Evolutionary conservation across 2,329 filamentous ascomycete species (phyloP).

Genomic region (Byssochlamys sp.): DNA sequence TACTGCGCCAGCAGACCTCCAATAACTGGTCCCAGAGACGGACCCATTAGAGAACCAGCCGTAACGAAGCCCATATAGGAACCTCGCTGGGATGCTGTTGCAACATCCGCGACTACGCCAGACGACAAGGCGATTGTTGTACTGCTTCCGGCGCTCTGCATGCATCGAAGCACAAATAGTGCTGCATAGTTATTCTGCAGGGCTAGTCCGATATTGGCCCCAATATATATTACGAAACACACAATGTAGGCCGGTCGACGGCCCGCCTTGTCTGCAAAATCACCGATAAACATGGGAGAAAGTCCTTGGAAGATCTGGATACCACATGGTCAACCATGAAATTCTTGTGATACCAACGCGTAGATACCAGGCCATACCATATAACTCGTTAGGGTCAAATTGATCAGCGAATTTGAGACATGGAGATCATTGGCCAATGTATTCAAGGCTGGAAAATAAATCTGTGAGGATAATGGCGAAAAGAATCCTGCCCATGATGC

Average conservation of each 20-base stretch:
- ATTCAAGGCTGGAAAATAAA: conserved; percentile 35
- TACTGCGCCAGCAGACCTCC: conserved; percentile 27
- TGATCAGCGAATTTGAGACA: conserved; percentile 16
- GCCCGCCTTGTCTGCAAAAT: conserved; percentile 43
- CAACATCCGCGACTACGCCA: conserved; percentile 32
- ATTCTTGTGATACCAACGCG: too few species aligned
- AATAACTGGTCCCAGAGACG: conserved; percentile 27
- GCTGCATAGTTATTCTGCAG: conserved; percentile 26
- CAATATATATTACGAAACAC: conserved; percentile 40
- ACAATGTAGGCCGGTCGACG: conserved; percentile 43
- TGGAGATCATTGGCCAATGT: conserved; percentile 21
- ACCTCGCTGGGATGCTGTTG: conserved; percentile 29
- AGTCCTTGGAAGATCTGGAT: conserved; percentile 46
- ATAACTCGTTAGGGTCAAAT: conserved; percentile 3
- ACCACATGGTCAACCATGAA: conserved; percentile 32
- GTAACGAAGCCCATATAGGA: conserved; percentile 33
- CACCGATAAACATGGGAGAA: conserved; percentile 43
- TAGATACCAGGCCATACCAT: conserved; percentile 46
- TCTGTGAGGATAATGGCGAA: conserved; percentile 37
- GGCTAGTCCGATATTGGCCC: conserved; percentile 31
- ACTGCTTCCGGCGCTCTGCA: conserved; percentile 30
- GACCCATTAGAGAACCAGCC: conserved; percentile 23
- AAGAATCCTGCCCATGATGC: conserved; percentile 24
- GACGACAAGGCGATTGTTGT: conserved; percentile 33
- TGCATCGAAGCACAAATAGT: conserved; percentile 26